Percentiles rank a stretch among this genome's conserved stretches.
Conservation (phyloP, 345 rosid genomes). For the Mercurialis annua region DNA sequence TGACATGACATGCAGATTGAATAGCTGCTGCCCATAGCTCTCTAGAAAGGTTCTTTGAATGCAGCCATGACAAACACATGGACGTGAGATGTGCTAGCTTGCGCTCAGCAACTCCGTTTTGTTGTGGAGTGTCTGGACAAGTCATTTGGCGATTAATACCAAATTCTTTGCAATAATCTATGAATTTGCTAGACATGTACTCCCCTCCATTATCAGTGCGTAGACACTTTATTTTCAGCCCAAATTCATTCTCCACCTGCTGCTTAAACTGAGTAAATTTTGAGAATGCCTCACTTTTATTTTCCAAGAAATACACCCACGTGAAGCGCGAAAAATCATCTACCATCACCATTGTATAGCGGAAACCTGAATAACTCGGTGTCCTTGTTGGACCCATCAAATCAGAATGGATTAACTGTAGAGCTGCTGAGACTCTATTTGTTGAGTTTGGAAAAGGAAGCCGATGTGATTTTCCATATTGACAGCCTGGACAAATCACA, state of each 20-base stretch:
- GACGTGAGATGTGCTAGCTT: neutral
- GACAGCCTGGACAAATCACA: neutral
- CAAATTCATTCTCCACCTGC: neutral
- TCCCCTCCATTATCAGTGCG: constrained; percentile 3
- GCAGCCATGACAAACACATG: neutral
- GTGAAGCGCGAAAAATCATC: constrained; percentile 1
- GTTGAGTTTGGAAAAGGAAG: neutral
- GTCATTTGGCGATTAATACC: neutral
- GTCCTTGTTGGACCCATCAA: constrained; percentile 7
- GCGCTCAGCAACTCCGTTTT: neutral
- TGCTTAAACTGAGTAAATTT: constrained; percentile 14
- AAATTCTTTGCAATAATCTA: too few species aligned
- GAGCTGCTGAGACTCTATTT: neutral
- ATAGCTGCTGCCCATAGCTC: neutral
- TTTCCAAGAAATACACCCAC: constrained; percentile 11
- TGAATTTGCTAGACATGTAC: neutral
- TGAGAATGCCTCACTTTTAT: neutral
- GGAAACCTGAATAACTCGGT: neutral
- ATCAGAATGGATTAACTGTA: constrained; percentile 1
- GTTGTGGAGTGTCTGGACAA: neutral
- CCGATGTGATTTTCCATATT: constrained; percentile 15
- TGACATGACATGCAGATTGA: constrained; percentile 4
- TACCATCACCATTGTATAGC: constrained; percentile 5
- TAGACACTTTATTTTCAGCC: neutral
- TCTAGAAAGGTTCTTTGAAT: neutral